phyloP scores from a whole-genome alignment of 208 protist genomes.

The Acanthamoeba sp. region DNA sequence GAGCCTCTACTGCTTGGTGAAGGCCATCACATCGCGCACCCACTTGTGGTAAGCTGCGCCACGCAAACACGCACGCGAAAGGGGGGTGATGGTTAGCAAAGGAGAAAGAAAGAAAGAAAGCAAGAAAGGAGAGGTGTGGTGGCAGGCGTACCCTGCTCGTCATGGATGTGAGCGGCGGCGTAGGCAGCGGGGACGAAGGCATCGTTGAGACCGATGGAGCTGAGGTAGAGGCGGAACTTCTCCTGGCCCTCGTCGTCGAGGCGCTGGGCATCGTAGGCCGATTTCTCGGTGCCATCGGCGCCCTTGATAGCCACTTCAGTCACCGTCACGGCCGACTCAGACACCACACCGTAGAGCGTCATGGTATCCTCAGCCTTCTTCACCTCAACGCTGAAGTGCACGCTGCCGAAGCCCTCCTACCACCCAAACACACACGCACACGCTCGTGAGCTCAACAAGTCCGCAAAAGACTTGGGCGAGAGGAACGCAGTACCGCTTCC shows the following conservation, averaged over 20 bases:
- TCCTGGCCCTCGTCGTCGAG: constrained; percentile 64
- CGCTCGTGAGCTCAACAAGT: neutral
- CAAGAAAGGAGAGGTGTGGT: no score
- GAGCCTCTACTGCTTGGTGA: constrained; percentile 38
- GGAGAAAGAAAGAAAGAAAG: neutral
- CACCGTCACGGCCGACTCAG: constrained; percentile 6
- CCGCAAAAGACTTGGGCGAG: neutral
- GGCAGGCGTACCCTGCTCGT: constrained; percentile 22
- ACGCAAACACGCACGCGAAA: neutral
- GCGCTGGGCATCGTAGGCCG: constrained; percentile 46
- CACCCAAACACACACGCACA: neutral
- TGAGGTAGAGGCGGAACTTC: constrained; percentile 70
- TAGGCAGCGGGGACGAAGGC: constrained; percentile 40
- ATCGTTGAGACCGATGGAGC: constrained; percentile 42
- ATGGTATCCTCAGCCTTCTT: constrained; percentile 29
- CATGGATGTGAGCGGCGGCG: constrained; percentile 31
- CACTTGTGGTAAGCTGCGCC: constrained; percentile 48
- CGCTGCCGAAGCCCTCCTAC: constrained; percentile 18
- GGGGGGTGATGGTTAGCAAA: neutral
- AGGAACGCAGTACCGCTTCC: neutral
- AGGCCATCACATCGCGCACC: constrained; percentile 37
- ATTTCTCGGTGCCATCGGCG: constrained; percentile 31
- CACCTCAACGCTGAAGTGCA: constrained; percentile 37
- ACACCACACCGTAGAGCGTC: constrained; percentile 55
- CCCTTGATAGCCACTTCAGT: neutral